Evolutionary conservation across 176 grass and related monocot genomes (phyloP), one percentile per base, ranked within the genome.

Genomic region (Oryza meyeriana): DNA sequence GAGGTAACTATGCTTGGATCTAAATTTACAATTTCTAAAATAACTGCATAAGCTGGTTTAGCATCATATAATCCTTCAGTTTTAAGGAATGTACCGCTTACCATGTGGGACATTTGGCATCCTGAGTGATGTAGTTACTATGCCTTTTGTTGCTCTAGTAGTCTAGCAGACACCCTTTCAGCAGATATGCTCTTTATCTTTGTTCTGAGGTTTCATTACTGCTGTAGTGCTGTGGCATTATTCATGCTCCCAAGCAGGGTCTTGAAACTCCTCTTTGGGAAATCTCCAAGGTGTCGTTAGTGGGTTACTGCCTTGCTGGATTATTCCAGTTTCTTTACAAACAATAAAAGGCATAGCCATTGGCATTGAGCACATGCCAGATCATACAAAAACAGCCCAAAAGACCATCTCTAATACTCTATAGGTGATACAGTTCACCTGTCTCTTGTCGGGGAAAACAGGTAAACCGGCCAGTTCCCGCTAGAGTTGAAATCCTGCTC

Each of bases 1-100:
- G 80, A 88, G 86, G 89, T 88, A 87, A 69, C 70, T 45, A 12
- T 42, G 35, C 45, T 12, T 71, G 17, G 22, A 78, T 78, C 22
- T 61, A 69, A 11, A 44, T 33, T 13, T 42, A n/a, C 20, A 1
- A 42, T 65, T 31, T 35, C 39, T 27, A 8, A 79, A 59, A 38
- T 1, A 39, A 50, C 14, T 50, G 38, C 30, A 69, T 77, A 78
- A 45, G 75, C 41, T 79, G 55, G 30, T 64, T 65, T 66, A 34
- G 42, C 22, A 52, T 20, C 20, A 66, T 27, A 75, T 4, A 28
- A 29, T 8, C 24, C 52, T 83, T 64, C 22, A n/a, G 50, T 72
- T 83, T 82, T 2, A 47, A 73, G 18, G 55, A n/a, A 44, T 64
- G 22, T 70, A 45, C 41, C 17, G 34, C 38, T 55, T 11, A 17